Percentiles rank a stretch among this genome's conserved stretches.
These are phyloP conservation scores for Fagopyrum tataricum DNA, from an alignment of 148 eudicot genomes.

Conservation along the genomic window DNA sequence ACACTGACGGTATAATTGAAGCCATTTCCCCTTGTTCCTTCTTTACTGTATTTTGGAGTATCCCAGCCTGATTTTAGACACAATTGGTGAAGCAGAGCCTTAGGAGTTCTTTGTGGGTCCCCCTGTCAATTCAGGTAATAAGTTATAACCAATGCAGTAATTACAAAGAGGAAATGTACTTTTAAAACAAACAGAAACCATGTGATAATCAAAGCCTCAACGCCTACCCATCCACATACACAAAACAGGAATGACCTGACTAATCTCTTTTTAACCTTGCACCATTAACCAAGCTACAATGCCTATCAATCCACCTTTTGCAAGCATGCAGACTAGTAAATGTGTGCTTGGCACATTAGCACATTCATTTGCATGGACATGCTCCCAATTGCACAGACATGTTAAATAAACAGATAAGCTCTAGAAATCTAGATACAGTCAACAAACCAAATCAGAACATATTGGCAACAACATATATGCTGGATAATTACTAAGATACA, in stretches of 20 bases:
- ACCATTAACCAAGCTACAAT: neutral
- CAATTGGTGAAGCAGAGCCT: constrained; percentile 90
- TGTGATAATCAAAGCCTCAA: neutral
- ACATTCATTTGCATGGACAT: neutral
- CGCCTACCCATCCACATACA: neutral
- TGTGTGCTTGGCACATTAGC: neutral
- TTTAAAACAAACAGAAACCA: neutral
- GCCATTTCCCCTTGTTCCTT: constrained; percentile 44
- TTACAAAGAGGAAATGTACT: constrained; percentile 1
- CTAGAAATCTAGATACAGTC: neutral
- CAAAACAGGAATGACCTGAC: neutral
- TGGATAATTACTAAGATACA: neutral
- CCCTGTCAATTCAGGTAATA: constrained; percentile 40
- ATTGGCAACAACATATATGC: neutral
- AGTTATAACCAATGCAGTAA: neutral
- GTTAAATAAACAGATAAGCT: neutral
- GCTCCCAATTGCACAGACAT: neutral
- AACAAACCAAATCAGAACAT: neutral
- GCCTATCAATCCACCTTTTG: neutral
- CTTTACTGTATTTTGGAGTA: constrained; percentile 77
- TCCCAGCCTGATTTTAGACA: constrained; percentile 98
- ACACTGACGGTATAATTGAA: constrained; percentile 61
- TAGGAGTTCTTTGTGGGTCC: constrained; percentile 75
- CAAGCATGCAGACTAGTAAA: neutral
- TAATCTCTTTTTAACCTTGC: neutral